Conservation (phyloP, 23 red algal genomes). For the Gracilariopsis chorda region DNA sequence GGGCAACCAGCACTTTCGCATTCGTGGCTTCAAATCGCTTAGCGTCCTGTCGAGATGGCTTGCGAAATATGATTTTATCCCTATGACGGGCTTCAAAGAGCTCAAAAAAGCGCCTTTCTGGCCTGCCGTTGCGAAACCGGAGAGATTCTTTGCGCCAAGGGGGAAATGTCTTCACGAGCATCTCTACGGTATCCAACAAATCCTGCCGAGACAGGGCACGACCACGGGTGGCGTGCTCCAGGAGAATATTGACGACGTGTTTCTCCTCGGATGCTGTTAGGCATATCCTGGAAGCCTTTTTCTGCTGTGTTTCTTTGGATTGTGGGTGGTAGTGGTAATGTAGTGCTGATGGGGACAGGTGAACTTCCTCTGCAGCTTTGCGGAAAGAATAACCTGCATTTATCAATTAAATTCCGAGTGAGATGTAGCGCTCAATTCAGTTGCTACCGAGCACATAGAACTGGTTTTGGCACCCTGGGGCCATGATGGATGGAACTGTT, state of each 20-base stretch:
- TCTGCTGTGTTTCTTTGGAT: not conserved
- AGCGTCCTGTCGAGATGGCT: not conserved
- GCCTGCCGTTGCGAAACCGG: not conserved
- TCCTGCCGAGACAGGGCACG: not conserved
- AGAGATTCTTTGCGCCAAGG: not conserved
- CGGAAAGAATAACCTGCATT: not conserved
- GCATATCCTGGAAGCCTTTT: not conserved
- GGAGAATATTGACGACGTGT: not conserved
- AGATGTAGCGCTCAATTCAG: too few relatives aligned
- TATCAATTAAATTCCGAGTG: too few relatives aligned
- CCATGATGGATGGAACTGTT: too few relatives aligned
- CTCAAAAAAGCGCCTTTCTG: not conserved
- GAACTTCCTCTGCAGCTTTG: not conserved
- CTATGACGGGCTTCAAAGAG: not conserved
- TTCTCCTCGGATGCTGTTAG: not conserved
- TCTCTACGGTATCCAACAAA: not conserved
- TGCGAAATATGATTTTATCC: not conserved
- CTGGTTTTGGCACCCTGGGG: too few relatives aligned
- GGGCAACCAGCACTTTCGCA: not conserved
- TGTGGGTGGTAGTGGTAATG: not conserved
- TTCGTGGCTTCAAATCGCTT: not conserved
- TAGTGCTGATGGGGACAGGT: not conserved
- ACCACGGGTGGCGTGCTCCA: not conserved
- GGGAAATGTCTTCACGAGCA: not conserved
- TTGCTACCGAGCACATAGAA: too few relatives aligned